A percentile compares a stretch with the other conserved stretches of the same genome.
Conservation (phyloP, 371 early-diverging fungal genomes). For the Mucor lusitanicus region DNA sequence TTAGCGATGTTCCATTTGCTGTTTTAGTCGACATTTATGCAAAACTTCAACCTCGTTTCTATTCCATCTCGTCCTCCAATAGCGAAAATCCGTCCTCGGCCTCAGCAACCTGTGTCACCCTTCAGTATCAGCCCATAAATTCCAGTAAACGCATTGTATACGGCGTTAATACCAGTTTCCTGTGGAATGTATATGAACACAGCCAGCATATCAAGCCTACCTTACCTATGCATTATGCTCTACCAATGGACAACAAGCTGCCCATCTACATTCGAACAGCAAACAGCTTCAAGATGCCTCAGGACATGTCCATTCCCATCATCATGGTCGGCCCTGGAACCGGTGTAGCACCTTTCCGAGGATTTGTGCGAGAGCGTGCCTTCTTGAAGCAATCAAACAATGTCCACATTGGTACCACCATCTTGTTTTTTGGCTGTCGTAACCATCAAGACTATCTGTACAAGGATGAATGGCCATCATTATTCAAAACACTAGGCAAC, state of each 20-base stretch:
- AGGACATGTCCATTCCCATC: conserved; percentile 75
- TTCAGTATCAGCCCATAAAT: conserved; percentile 71
- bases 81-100: conserved; percentile 69
- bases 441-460: conserved; percentile 85
- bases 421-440: conserved; percentile 93
- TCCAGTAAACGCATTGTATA: conserved; percentile 58
- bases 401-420: conserved; percentile 75
- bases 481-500: conserved; percentile 60
- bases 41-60: conserved; percentile 88
- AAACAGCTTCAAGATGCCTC: conserved; percentile 83
- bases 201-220: conserved; percentile 18
- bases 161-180: conserved; percentile 79
- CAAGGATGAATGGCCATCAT: conserved; percentile 77
- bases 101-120: conserved; percentile 86
- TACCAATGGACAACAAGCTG: conserved; percentile 35
- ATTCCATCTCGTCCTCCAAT: conserved; percentile 91
- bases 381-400: conserved; percentile 54
- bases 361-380: conserved; percentile 90
- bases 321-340: conserved; percentile 99
- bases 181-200: conserved; percentile 53
- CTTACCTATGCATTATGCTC: conserved; percentile 9
- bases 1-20: conserved; percentile 63
- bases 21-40: conserved; percentile 78
- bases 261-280: conserved; percentile 89
- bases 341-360: conserved; percentile 97